A percentile compares a stretch with the other conserved stretches of the same genome.
Evolutionary conservation across 2,329 filamentous ascomycete genomes (phyloP).

Genomic region (Fusarium begoniae): DNA sequence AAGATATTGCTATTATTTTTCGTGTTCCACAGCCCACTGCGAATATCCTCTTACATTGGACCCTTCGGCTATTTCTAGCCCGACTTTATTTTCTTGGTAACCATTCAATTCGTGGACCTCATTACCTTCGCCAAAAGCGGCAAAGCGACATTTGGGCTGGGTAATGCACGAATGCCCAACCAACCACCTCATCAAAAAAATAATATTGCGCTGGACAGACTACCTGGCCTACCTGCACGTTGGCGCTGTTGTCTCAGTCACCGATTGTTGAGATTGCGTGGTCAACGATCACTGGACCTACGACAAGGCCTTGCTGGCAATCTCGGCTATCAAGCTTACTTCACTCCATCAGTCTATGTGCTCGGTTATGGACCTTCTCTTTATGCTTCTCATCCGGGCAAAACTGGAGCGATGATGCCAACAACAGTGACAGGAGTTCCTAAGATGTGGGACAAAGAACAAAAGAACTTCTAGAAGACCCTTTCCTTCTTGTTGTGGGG

Average conservation of each 20-base stretch:
- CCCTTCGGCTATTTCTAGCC: slow-evolving; percentile 1
- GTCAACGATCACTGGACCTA: slow-evolving; percentile 1
- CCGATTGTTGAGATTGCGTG: slow-evolving; percentile 13
- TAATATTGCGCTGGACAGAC: not conserved
- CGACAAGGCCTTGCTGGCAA: not conserved
- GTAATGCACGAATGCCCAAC: slow-evolving; percentile 40
- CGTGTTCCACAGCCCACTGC: not conserved
- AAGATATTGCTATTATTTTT: slow-evolving; percentile 3
- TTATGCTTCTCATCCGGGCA: slow-evolving; percentile 25
- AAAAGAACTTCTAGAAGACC: slow-evolving; percentile 33
- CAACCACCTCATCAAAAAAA: slow-evolving; percentile 25
- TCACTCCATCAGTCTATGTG: not conserved
- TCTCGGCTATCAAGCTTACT: slow-evolving; percentile 10
- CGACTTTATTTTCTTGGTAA: not conserved
- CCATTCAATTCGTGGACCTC: not conserved
- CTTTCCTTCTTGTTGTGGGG: slow-evolving; percentile 20
- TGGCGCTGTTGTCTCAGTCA: slow-evolving; percentile 15
- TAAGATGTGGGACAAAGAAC: slow-evolving; percentile 14
- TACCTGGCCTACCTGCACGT: not conserved
- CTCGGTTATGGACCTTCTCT: slow-evolving; percentile 12
- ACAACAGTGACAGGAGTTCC: slow-evolving; percentile 9
- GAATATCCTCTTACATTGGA: not conserved
- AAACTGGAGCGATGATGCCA: slow-evolving; percentile 19
- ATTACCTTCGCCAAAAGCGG: slow-evolving; percentile 20
- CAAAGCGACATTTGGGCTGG: slow-evolving; percentile 11